Percentiles rank a stretch among this genome's conserved stretches.
These are phyloP conservation scores for Hypsizygus ulmarius DNA, from an alignment of 1,284 basidiomycete species.

Conservation along the genomic window DNA sequence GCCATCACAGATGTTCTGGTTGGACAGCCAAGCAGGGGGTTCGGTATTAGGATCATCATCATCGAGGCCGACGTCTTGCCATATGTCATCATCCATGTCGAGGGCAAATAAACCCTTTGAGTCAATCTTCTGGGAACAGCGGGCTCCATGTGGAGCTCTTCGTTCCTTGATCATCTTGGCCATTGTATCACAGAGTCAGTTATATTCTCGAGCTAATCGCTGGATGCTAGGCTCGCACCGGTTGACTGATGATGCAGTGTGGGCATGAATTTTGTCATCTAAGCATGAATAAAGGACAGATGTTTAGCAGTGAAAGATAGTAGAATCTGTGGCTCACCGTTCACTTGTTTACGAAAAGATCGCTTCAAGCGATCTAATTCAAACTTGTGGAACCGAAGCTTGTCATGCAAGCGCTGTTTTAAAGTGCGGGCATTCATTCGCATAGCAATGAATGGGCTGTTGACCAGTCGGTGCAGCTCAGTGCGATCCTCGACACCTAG, in stretches of 20 bases:
- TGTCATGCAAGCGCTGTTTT: not conserved
- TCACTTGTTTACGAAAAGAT: slow-evolving; percentile 1
- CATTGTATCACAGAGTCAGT: slow-evolving; percentile 3
- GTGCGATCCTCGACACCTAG: not conserved
- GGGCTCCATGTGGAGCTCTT: not conserved
- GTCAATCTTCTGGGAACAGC: not conserved
- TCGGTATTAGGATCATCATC: slow-evolving; percentile 13
- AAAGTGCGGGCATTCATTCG: not conserved
- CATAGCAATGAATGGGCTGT: not conserved
- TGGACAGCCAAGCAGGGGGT: slow-evolving; percentile 21
- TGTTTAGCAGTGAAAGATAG: not conserved
- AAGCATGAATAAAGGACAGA: not conserved
- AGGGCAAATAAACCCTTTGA: slow-evolving; percentile 19
- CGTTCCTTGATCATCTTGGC: not conserved
- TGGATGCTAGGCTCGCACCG: not conserved
- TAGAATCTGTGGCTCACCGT: not conserved
- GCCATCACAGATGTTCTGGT: slow-evolving; percentile 17
- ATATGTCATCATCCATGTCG: slow-evolving; percentile 29
- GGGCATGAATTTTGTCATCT: slow-evolving; percentile 2
- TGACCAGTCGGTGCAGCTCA: not conserved
- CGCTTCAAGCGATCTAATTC: not conserved
- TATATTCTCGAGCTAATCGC: not conserved
- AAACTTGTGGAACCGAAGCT: not conserved
- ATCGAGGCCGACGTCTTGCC: slow-evolving; percentile 27
- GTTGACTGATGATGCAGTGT: not conserved